phyloP scores from a whole-genome alignment of 768 basidiomycete genomes.

The Mycena capillaripes region DNA sequence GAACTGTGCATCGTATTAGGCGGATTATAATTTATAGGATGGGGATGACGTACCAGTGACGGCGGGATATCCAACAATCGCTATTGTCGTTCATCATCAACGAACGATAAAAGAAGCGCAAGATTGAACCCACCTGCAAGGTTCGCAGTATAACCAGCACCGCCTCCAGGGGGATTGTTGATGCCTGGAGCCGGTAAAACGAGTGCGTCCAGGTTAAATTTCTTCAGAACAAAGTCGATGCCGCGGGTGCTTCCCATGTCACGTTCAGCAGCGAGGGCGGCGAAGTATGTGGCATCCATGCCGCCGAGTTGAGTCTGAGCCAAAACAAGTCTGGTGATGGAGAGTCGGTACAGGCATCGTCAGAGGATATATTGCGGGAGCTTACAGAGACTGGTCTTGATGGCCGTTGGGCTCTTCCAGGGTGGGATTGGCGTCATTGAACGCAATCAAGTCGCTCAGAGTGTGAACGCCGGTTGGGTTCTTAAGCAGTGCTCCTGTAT shows the following conservation, averaged over 20 bases:
- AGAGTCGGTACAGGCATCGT: not conserved
- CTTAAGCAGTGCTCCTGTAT: constrained; percentile 59
- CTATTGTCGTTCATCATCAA: constrained; percentile 39
- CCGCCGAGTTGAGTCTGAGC: constrained; percentile 46
- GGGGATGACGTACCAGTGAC: constrained; percentile 61
- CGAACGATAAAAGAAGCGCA: too few relatives aligned
- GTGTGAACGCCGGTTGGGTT: constrained; percentile 69
- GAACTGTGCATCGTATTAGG: constrained; percentile 51
- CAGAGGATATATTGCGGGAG: not conserved
- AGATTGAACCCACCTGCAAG: constrained; percentile 42
- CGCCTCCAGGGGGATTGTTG: constrained; percentile 14
- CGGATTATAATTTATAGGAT: too few relatives aligned
- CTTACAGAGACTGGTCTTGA: constrained; percentile 53
- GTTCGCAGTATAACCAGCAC: constrained; percentile 12
- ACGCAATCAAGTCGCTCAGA: constrained; percentile 69
- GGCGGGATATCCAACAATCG: constrained; percentile 75
- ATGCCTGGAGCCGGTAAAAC: constrained; percentile 58
- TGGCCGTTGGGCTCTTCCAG: constrained; percentile 61
- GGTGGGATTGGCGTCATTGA: constrained; percentile 65
- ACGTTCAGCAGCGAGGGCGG: constrained; percentile 42
- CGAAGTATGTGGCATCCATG: constrained; percentile 27
- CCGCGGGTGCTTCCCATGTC: constrained; percentile 65
- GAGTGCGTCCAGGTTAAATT: constrained; percentile 63
- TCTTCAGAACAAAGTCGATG: constrained; percentile 64
- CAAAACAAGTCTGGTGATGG: constrained; percentile 48